Evolutionary conservation across 495 filamentous ascomycete species (phyloP).

Genomic region (Pseudomonodictys pantanalensis): DNA sequence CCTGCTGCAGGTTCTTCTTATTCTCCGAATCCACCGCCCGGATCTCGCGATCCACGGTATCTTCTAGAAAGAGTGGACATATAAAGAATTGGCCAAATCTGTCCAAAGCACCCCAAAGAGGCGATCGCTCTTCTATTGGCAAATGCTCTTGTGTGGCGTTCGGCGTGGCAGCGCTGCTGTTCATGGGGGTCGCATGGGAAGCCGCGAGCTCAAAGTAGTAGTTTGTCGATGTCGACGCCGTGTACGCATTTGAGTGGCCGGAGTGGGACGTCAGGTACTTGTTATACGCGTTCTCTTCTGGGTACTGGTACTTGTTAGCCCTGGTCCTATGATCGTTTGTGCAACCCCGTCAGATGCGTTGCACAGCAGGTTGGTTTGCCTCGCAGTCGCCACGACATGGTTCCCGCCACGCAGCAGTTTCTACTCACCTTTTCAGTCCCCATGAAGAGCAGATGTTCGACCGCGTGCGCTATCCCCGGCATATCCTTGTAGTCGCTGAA

Average conservation of each 20-base stretch:
- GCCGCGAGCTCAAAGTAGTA: constrained; percentile 96
- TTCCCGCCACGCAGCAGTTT: neutral
- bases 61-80: constrained; percentile 81
- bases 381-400: neutral
- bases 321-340: neutral
- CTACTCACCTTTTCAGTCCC: constrained; percentile 82
- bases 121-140: constrained; percentile 48
- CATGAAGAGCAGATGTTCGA: constrained; percentile 97
- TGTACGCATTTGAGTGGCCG: constrained; percentile 93
- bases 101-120: constrained; percentile 86
- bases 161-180: constrained; percentile 19
- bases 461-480: constrained; percentile 90
- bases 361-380: neutral
- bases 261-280: constrained; percentile 87
- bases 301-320: constrained; percentile 55
- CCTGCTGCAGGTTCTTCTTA: constrained; percentile 98
- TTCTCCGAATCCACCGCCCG: constrained; percentile 96
- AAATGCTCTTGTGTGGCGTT: constrained; percentile 30
- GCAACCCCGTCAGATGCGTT: neutral
- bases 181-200: constrained; percentile 41
- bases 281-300: constrained; percentile 92
- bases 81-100: constrained; percentile 98
- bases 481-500: constrained; percentile 89
- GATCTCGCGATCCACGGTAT: constrained; percentile 87
- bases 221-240: constrained; percentile 88